Base-by-base conservation (phyloP, 2,329 filamentous ascomycete genomes). In the Clonostachys chloroleuca region DNA sequence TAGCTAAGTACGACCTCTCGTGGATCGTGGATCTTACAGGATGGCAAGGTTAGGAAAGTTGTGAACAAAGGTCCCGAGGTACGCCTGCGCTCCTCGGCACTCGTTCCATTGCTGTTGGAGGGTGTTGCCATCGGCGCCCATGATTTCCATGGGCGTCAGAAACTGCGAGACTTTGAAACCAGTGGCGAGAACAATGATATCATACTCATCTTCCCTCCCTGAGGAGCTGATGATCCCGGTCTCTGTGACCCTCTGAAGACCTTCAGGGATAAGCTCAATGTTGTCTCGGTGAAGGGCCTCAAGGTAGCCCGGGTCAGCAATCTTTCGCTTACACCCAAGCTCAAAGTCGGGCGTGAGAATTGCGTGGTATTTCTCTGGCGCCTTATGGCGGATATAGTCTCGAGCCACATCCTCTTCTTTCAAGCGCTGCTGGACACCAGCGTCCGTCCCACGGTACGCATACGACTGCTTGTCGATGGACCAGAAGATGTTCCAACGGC, bases 351-450 rank as follows among this genome's bases (percentile, higher is more conserved):
- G 35, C 36, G 14, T 46, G 16, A 40, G 43, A 6, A 39, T 36
- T n/a, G 12, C 12, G 42, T 16, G 16, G 34, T 36, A 20, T 20
- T 37, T 39, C 34, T 34, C 39, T 14, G 34, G 43, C 33, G 34
- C 33, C 50, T 42, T 53, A 5, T 59, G 56, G 49, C 68, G 54
- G 69, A 72, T 58, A 54, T 62, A 70, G 20, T 35, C 16, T 14
- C 33, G 18, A 18, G n/a, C 42, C 16, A n/a, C 18, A 16, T 44
- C 42, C 33, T 44, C 17, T 16, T n/a, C 18, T 18, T 39, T 39
- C 36, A 39, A 18, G 14, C 36, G 36, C 17, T 39, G 36, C 10
- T 39, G 36, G 7, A 39, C 12, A 18, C 36, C 36, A 18, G 36
- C 36, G 10, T n/a, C 36, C 2, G 36, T 39, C 7, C 36, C 36